Conservation (phyloP, 2,329 filamentous ascomycete genomes). For the Didymella keratinophila region DNA sequence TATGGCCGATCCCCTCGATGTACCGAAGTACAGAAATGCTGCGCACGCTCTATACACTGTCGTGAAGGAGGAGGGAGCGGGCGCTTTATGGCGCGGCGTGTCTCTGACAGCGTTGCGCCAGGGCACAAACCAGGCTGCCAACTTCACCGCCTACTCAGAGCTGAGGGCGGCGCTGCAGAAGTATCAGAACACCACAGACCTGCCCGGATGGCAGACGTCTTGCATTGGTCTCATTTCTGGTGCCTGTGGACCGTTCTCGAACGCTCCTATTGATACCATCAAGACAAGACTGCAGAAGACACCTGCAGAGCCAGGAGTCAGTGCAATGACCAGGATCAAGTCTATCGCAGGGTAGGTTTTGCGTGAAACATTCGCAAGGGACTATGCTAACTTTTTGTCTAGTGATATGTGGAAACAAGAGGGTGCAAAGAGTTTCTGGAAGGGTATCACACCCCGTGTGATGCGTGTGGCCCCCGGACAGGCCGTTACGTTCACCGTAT, state of each 20-base stretch:
- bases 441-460: slow-evolving; percentile 96
- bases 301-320: slow-evolving; percentile 80
- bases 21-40: slow-evolving; percentile 97
- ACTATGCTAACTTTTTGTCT: slow-evolving; percentile 17
- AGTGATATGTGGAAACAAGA: slow-evolving; percentile 75
- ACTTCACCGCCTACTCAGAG: slow-evolving; percentile 97
- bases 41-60: slow-evolving; percentile 86
- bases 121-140: slow-evolving; percentile 92
- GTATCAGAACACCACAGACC: slow-evolving; percentile 73
- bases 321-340: slow-evolving; percentile 79
- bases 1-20: slow-evolving; percentile 94
- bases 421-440: slow-evolving; percentile 94
- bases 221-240: slow-evolving; percentile 89
- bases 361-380: not conserved
- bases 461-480: slow-evolving; percentile 98
- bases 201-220: slow-evolving; percentile 91
- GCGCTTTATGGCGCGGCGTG: slow-evolving; percentile 91
- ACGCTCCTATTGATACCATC: slow-evolving; percentile 98
- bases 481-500: slow-evolving; percentile 73
- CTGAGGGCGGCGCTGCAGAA: slow-evolving; percentile 81
- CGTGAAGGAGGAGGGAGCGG: slow-evolving; percentile 85
- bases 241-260: slow-evolving; percentile 94
- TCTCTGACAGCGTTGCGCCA: slow-evolving; percentile 91
- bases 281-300: slow-evolving; percentile 96
- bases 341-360: slow-evolving; percentile 67